A percentile compares a stretch with the other conserved stretches of the same genome.
Conservation (phyloP, 139 green algal species). For the Chlamydomonas incerta region DNA sequence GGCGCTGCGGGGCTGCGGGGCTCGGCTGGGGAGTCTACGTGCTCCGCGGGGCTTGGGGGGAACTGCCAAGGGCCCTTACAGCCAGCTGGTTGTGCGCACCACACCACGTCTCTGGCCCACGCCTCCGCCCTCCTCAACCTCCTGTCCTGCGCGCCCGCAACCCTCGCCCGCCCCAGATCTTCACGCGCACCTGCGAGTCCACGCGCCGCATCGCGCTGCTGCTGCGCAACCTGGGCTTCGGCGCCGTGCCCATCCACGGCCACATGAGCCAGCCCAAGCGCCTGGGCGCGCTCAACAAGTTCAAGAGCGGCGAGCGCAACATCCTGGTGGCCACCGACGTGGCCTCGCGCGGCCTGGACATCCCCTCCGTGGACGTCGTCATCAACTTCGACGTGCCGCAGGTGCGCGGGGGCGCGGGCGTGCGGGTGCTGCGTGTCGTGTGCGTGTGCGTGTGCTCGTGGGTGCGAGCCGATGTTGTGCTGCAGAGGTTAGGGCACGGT, state of each 20-base stretch:
- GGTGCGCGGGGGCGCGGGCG: not conserved
- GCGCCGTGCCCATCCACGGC: constrained; percentile 96
- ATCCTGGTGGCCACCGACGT: constrained; percentile 94
- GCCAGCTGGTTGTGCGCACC: not conserved
- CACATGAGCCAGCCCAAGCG: constrained; percentile 99
- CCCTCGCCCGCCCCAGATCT: constrained; percentile 74
- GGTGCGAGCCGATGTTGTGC: too few relatives aligned
- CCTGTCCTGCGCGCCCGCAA: not conserved
- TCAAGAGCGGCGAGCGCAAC: constrained; percentile 82
- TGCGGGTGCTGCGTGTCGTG: too few relatives aligned
- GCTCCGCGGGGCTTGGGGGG: too few relatives aligned
- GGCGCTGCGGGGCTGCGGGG: too few relatives aligned
- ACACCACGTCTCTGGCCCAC: not conserved
- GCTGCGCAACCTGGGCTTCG: constrained; percentile 97
- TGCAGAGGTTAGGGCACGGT: too few relatives aligned
- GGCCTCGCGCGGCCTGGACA: constrained; percentile 93
- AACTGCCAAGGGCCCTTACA: too few relatives aligned
- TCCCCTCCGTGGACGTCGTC: constrained; percentile 95
- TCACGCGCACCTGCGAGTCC: constrained; percentile 96
- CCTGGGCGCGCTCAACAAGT: constrained; percentile 96
- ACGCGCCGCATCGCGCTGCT: constrained; percentile 91
- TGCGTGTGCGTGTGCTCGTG: not conserved
- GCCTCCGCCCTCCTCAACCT: too few relatives aligned
- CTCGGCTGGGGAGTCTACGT: too few relatives aligned
- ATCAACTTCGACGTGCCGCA: constrained; percentile 98